Evolutionary conservation across 306 rosid species (phyloP), one percentile per base, ranked within the genome.

Genomic region (Dalbergia cultrata): DNA sequence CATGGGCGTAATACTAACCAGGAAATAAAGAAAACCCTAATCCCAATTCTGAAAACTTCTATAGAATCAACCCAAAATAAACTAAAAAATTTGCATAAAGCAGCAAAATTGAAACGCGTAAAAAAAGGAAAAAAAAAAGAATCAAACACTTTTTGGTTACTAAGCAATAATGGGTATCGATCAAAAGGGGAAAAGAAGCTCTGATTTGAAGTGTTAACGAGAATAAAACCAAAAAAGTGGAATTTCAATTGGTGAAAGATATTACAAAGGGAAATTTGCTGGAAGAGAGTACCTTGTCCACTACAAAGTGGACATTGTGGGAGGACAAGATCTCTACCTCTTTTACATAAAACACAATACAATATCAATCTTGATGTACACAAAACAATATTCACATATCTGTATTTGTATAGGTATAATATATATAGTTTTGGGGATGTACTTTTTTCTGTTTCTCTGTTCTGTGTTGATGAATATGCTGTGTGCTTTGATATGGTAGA

Each of bases 251-350:
- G 86, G 31, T 26, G 70, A 69, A 82, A 57, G 81, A 61, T 52
- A 74, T 80, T 67, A 37, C 9, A 66, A 79, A 16, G 67, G 60
- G 69, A 70, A 85, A 78, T 9, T 79, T 1, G 66, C 44, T 76
- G 50, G 47, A 43, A 45, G 81, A 78, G 81, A 68, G 61, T 68
- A 78, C 70, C 84, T 73, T 67, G 78, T 72, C 64, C 75, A 35
- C 86, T 74, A 82, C 84, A 74, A 85, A 52, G 82, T 57, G 72
- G 74, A 71, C 86, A 79, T 86, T 82, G 84, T 78, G 75, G 76
- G 60, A 79, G 44, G 70, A 82, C 82, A 79, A 74, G 89, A 86
- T 86, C 89, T 82, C 68, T 72, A 4, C 52, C 83, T 56, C 77
- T 64, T 21, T 43, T 54, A 74, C 34, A 12, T 39, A 22, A 77